phyloP scores from a whole-genome alignment of 75 land plant genomes.

The Selaginella tamariscina region DNA sequence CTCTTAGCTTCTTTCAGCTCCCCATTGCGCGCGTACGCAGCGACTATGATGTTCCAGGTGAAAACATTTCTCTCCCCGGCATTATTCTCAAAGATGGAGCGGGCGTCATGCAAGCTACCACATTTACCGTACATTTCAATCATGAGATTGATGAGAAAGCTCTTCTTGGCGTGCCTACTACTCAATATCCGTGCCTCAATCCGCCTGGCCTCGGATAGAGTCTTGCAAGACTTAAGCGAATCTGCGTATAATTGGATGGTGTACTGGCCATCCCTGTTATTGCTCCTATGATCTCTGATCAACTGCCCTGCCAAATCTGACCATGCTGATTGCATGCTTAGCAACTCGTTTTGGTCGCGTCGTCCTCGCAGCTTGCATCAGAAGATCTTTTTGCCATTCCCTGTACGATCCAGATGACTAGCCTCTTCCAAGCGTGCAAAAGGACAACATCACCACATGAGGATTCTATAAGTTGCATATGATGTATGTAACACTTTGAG shows the following conservation, averaged over 20 bases:
- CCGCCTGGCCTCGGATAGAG: neutral
- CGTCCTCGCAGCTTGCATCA: too few relatives aligned
- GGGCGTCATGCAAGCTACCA: neutral
- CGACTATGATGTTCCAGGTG: conserved; percentile 2
- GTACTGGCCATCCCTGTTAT: neutral
- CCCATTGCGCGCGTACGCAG: neutral
- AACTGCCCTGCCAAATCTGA: neutral
- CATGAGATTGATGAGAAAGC: neutral
- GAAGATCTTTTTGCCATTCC: too few relatives aligned
- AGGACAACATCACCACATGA: too few relatives aligned
- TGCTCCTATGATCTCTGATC: neutral
- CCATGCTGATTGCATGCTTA: neutral
- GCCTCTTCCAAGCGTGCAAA: too few relatives aligned
- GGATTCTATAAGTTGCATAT: too few relatives aligned
- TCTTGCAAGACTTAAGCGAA: neutral
- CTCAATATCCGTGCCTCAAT: neutral
- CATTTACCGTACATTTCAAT: neutral
- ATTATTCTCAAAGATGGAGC: neutral
- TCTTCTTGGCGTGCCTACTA: neutral
- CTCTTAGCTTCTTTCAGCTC: neutral
- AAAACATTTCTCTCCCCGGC: neutral
- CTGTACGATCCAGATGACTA: too few relatives aligned
- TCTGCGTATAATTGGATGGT: neutral
- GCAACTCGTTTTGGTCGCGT: too few relatives aligned
- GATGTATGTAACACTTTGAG: too few relatives aligned